Evolutionary conservation across 768 basidiomycete genomes (phyloP), one percentile per base, ranked within the genome.

Genomic region (Tricholoma hemisulphureum): DNA sequence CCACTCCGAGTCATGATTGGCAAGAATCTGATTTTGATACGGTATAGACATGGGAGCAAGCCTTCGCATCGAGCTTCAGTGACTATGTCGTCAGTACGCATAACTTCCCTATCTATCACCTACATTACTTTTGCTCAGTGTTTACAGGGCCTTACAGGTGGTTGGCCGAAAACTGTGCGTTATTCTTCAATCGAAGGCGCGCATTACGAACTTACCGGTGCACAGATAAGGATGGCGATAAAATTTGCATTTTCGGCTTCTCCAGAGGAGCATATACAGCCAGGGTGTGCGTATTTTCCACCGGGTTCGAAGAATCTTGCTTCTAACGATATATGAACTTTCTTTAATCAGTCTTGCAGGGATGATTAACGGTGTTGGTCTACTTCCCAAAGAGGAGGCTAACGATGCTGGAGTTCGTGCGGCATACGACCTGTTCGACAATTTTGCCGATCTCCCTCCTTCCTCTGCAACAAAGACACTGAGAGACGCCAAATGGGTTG

Each of bases 221-320:
- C 16, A 16, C 51, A 53, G 52, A 53, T 34, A 53, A 41, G 28
- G 52, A 53, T 35, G 52, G 52, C 41, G 52, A 53, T 29, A 53
- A 53, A 41, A 53, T 53, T 23, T 53, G 52, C 28, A 53, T 53
- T 26, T 53, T 53, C 41, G 52, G 52, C 29, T 53, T 53, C 35
- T 53, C 52, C 14, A 39, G 52, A 29, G 52, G 52, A 53, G 52
- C 52, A 41, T 53, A 53, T 26, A 53, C 52, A 28, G 52, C 32
- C 35, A 35, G 52, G 21, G 52, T 39, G 52, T 53, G 41, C 23
- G 52, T 52, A 20, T 10, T 7, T 31, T 21, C 20, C 18, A 6
- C 31, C 31, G 35, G 14, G 51, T 35, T 41, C 18, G 8, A 41
- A 41, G 18, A 21, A 41, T 41, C 39, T 41, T 21, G 39, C 21